Evolutionary conservation across 345 rosid genomes (phyloP).

Genomic region (Gossypium stocksii): DNA sequence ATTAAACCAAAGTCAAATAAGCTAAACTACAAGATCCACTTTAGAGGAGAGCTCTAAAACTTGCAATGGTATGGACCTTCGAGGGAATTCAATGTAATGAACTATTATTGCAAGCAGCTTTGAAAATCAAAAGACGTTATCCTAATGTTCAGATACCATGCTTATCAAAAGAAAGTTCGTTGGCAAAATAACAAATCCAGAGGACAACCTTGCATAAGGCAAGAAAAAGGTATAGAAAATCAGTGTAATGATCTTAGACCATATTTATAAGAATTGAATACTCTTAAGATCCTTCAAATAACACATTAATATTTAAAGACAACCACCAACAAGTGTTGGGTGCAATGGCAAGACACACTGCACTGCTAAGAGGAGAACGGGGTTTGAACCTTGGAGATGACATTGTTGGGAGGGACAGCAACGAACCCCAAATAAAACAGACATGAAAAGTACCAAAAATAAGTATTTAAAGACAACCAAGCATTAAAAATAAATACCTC

Average conservation of each 20-base stretch:
- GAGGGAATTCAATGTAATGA: background rate
- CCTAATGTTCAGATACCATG: background rate
- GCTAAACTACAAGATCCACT: background rate
- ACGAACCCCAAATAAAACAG: no score
- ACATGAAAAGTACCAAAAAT: no score
- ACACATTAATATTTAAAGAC: background rate
- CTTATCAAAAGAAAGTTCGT: background rate
- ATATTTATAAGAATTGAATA: background rate
- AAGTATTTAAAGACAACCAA: background rate
- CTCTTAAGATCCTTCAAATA: background rate
- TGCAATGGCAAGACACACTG: no score
- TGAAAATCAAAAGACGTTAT: background rate
- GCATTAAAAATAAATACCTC: constrained; percentile 48
- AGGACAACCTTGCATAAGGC: background rate
- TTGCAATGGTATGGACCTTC: background rate
- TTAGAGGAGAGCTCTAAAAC: background rate
- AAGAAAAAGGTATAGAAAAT: background rate
- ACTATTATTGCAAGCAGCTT: background rate
- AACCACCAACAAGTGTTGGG: background rate
- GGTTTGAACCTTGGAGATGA: no score
- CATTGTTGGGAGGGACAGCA: no score
- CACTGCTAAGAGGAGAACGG: no score
- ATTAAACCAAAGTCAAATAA: background rate
- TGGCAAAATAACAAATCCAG: background rate
- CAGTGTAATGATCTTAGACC: background rate